phyloP scores from a whole-genome alignment of 208 protist genomes.

The Trypanosoma melophagium region DNA sequence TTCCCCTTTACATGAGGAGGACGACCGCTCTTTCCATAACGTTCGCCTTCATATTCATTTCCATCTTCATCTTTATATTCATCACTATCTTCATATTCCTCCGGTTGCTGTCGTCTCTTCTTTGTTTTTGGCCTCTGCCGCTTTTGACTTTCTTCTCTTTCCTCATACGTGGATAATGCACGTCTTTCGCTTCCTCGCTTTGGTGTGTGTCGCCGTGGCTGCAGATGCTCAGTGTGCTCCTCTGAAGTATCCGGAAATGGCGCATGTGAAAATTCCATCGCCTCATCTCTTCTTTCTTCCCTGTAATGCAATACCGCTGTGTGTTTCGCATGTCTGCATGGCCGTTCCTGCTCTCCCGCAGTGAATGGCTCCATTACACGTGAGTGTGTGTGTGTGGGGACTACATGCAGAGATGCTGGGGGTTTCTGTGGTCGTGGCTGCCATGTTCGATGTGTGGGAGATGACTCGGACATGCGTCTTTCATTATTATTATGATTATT shows the following conservation, averaged over 20 bases:
- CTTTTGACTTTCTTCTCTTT: constrained; percentile 18
- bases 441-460: too few relatives aligned
- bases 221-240: neutral
- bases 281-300: too few relatives aligned
- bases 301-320: too few relatives aligned
- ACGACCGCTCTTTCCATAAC: neutral
- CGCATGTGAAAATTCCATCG: neutral
- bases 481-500: neutral
- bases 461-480: neutral
- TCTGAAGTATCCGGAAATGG: constrained; percentile 1
- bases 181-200: constrained; percentile 8
- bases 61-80: constrained; percentile 9
- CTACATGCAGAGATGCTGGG: too few relatives aligned
- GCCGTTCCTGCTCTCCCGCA: too few relatives aligned
- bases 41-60: constrained; percentile 8
- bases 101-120: constrained; percentile 21
- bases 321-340: too few relatives aligned
- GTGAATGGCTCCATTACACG: too few relatives aligned
- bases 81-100: constrained; percentile 10
- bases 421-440: too few relatives aligned
- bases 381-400: too few relatives aligned
- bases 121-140: constrained; percentile 40
- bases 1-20: too few relatives aligned
- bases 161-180: neutral
- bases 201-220: neutral